Evolutionary conservation across 257 asterid species (phyloP).

Genomic region (Przewalskia tangutica): DNA sequence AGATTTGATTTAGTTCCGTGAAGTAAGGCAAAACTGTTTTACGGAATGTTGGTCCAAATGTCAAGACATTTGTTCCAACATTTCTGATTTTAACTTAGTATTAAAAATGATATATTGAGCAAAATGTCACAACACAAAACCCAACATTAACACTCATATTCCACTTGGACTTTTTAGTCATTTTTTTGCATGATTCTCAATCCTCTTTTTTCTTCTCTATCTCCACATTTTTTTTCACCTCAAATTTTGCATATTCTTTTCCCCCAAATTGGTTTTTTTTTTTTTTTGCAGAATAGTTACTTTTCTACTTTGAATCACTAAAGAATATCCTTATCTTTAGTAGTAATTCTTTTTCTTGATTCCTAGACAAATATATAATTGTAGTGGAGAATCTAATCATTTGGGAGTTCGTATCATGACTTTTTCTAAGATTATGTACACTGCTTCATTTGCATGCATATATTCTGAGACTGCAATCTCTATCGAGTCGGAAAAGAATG

Average conservation of each 20-base stretch:
- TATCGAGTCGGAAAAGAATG: not conserved
- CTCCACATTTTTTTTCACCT: not conserved
- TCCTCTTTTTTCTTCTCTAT: not conserved
- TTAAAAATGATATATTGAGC: no score
- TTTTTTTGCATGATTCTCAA: not conserved
- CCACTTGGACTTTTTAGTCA: not conserved
- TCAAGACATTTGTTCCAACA: no score
- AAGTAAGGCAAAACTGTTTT: no score
- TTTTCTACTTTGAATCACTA: not conserved
- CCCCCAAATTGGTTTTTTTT: not conserved
- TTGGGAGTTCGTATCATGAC: not conserved
- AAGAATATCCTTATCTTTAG: not conserved
- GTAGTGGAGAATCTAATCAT: not conserved
- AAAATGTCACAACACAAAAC: no score
- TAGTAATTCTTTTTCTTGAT: not conserved
- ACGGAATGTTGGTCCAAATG: no score
- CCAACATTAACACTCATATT: no score
- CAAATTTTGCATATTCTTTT: not conserved
- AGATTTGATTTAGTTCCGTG: no score
- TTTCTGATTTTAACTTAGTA: no score
- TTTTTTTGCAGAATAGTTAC: not conserved
- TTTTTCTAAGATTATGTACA: no score
- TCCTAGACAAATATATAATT: not conserved
- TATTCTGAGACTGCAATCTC: not conserved
- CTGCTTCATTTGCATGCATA: no score